Percentiles rank a stretch among this genome's conserved stretches.
These are phyloP conservation scores for Aspergillus hiratsukae DNA, from an alignment of 2,329 filamentous ascomycete genomes.

Conservation along the genomic window DNA sequence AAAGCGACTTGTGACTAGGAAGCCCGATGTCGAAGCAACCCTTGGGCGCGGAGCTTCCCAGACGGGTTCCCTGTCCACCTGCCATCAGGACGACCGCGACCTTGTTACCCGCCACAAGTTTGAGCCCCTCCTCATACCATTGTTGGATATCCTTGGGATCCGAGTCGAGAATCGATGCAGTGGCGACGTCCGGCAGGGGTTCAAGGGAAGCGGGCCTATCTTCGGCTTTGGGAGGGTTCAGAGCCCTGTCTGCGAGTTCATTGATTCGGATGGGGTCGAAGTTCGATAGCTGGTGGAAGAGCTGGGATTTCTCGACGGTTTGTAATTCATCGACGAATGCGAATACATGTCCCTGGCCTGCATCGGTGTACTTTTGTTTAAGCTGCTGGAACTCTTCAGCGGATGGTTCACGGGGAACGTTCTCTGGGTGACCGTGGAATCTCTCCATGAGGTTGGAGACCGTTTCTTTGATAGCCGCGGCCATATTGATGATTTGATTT, in stretches of 20 bases:
- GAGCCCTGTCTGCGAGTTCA: conserved; percentile 73
- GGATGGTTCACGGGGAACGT: conserved; percentile 49
- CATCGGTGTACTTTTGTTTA: conserved; percentile 67
- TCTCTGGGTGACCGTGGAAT: conserved; percentile 38
- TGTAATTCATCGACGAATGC: conserved; percentile 80
- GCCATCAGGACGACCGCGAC: conserved; percentile 92
- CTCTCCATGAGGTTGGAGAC: conserved; percentile 48
- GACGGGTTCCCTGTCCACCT: conserved; percentile 88
- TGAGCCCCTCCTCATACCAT: conserved; percentile 73
- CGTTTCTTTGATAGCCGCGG: conserved; percentile 39
- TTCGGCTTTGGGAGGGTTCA: conserved; percentile 66
- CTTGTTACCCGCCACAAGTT: conserved; percentile 63
- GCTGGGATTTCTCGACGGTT: conserved; percentile 65
- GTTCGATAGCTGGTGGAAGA: conserved; percentile 75
- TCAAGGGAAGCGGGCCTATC: conserved; percentile 60
- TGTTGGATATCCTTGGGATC: conserved; percentile 68
- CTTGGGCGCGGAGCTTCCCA: conserved; percentile 94
- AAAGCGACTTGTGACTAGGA: conserved; percentile 87
- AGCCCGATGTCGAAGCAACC: conserved; percentile 96
- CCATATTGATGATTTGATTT: conserved; percentile 27
- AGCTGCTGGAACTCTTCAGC: conserved; percentile 64
- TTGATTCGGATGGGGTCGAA: conserved; percentile 88
- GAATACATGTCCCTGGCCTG: conserved; percentile 77
- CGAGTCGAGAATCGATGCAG: conserved; percentile 88
- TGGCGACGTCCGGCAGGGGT: conserved; percentile 80